phyloP scores from a whole-genome alignment of 495 filamentous ascomycete genomes.

The Gamarada debralockiae region DNA sequence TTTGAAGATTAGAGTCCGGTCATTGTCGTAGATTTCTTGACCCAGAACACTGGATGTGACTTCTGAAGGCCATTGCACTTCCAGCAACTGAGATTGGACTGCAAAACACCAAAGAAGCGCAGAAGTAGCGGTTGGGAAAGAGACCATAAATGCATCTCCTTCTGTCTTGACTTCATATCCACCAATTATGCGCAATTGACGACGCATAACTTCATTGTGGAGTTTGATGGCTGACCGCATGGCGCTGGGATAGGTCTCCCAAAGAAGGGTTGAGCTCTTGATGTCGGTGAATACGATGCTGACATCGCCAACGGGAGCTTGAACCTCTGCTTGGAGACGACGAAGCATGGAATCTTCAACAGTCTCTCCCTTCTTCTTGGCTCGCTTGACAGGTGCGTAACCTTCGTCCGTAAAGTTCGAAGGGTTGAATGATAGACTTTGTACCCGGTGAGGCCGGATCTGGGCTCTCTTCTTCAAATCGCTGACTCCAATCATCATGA shows the following conservation, averaged over 20 bases:
- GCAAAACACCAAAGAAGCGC: conserved; percentile 95
- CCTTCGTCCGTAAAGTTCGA: conserved; percentile 67
- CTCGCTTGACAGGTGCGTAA: conserved; percentile 55
- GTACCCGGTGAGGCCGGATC: conserved; percentile 58
- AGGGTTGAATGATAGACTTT: conserved; percentile 73
- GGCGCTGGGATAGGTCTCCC: conserved; percentile 90
- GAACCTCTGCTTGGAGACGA: conserved; percentile 82
- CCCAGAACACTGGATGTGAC: conserved; percentile 84
- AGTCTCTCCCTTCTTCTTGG: conserved; percentile 65
- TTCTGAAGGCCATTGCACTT: conserved; percentile 89
- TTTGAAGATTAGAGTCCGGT: conserved; percentile 85
- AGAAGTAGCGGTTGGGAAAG: conserved; percentile 90
- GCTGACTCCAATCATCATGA: conserved; percentile 92
- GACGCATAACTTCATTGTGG: conserved; percentile 92
- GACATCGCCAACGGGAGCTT: conserved; percentile 83
- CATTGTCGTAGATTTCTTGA: conserved; percentile 73
- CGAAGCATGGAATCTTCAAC: conserved; percentile 76
- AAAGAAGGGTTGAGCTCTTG: conserved; percentile 96
- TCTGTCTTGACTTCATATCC: conserved; percentile 99
- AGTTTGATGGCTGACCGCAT: conserved; percentile 95
- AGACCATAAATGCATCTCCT: conserved; percentile 99
- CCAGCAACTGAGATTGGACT: conserved; percentile 81
- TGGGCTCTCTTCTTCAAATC: conserved; percentile 81
- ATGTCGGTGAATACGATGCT: conserved; percentile 98
- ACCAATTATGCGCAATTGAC: conserved; percentile 88